Base-by-base conservation (phyloP, 176 grass and related monocot species). In the Phragmites australis region DNA sequence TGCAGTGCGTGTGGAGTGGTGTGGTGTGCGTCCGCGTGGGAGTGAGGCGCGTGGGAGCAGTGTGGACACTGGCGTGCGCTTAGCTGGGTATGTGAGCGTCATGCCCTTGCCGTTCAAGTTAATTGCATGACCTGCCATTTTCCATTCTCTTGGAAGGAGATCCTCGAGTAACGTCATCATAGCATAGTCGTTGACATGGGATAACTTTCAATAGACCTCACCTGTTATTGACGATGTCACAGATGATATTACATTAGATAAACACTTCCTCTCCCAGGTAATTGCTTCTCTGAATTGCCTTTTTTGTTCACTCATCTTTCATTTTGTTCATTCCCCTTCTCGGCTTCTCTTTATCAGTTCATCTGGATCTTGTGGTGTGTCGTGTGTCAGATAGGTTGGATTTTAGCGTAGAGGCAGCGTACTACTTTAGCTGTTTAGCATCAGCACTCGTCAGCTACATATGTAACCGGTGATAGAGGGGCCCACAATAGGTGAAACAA, bases 41-140 rank as follows among this genome's bases (percentile, higher is more conserved):
- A 51, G 72, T 69, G 81, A 71, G 66, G 65, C 45, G 34, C 58
- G 82, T 85, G 86, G 50, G 51, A 44, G 81, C 59, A 53, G 81
- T 48, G 42, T 57, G 6, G 65, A 65, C 40, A 72, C 49, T 82
- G 65, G 15, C 18, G 71, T 63, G 72, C 77, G 3, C 77, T 62
- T 85, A 70, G 54, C 63, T 65, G 11, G 16, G 19, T 30, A 51
- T 47, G 56, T 9, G 21, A 16, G 46, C 44, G 63, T 23, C 43
- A 29, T 17, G 70, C 64, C 87, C 39, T 27, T 29, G 53, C 1
- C 25, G 10, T 42, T 80, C 58, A 55, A 9, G 15, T 2, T 29
- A 75, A 81, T 76, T 50, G 5, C 82, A 40, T 1, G 27, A 7
- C 25, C 27, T 75, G 77, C 82, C 62, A 46, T 85, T 75, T 44